Base-by-base conservation (phyloP, 1,284 basidiomycete genomes). In the Trametes sp. region DNA sequence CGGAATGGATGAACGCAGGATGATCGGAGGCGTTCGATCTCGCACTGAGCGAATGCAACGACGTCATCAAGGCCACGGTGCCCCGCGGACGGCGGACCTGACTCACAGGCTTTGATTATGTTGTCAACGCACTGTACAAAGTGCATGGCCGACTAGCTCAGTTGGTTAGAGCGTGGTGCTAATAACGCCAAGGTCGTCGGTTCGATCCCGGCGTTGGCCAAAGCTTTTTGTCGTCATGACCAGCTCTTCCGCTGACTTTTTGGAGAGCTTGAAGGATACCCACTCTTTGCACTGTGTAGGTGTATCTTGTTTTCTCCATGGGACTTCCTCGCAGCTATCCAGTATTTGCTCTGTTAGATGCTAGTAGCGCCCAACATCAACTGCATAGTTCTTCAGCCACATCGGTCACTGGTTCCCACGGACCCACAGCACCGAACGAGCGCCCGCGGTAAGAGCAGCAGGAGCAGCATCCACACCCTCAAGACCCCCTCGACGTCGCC, bases 321-420 rank as follows among this genome's bases (percentile, higher is more conserved):
- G n/a, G n/a, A n/a, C n/a, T n/a, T n/a, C n/a, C n/a, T n/a, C n/a
- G n/a, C n/a, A n/a, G n/a, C n/a, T n/a, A n/a, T n/a, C n/a, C n/a
- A n/a, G n/a, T n/a, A n/a, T n/a, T n/a, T n/a, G n/a, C n/a, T n/a
- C n/a, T n/a, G n/a, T 36, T 10, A 36, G 42, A 49, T 21, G 16
- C 6, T n/a, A 50, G n/a, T n/a, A 38, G 50, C 57, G 57, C 57
- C 19, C 21, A 24, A 10, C 19, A 49, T 42, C 52, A 77, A 72
- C 79, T 80, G 70, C 63, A 79, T 57, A 80, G 79, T 78, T 82
- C 53, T 65, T 75, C 80, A 82, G 79, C 79, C 79, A 81, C 79
- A 38, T 16, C 6, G 3, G 35, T n/a, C 46, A 16, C 24, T 41
- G n/a, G n/a, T 64, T 70, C 62, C 56, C 69, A 68, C 64, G 59